Percentiles rank a stretch among this genome's conserved stretches.
These are phyloP conservation scores for Gypsophila paniculata DNA, from an alignment of 179 eudicot genomes.

Conservation along the genomic window DNA sequence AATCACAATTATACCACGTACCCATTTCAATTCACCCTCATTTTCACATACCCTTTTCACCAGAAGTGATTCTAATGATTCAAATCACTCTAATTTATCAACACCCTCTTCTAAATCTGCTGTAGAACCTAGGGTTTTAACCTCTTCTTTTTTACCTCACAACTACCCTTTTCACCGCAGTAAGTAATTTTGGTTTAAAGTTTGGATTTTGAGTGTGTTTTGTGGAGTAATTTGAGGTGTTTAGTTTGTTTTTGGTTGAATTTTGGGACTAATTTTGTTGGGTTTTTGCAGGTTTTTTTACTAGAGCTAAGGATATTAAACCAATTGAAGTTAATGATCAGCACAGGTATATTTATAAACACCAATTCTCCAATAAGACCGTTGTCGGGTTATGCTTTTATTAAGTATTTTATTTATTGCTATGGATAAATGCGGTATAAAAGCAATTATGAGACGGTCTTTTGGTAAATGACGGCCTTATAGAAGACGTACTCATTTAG, in stretches of 20 bases:
- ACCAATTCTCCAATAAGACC: too few relatives aligned
- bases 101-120: conserved; percentile 5
- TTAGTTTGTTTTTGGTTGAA: neutral
- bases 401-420: too few relatives aligned
- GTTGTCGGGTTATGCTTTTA: too few relatives aligned
- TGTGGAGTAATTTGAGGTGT: neutral
- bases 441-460: too few relatives aligned
- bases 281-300: conserved; percentile 49
- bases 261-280: neutral
- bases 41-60: conserved; percentile 17
- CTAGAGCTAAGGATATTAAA: conserved; percentile 62
- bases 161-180: conserved; percentile 35
- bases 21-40: conserved; percentile 7
- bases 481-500: too few relatives aligned
- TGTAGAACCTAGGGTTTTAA: conserved; percentile 19
- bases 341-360: conserved; percentile 39
- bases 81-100: conserved; percentile 15
- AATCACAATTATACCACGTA: conserved; percentile 37
- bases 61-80: neutral
- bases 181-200: conserved; percentile 18
- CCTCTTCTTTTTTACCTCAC: neutral
- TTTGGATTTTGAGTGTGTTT: neutral
- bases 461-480: too few relatives aligned
- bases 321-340: conserved; percentile 54
- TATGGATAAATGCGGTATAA: too few relatives aligned